Base-by-base conservation (phyloP, 495 filamentous ascomycete species). In the Lasiosphaeria ovina region DNA sequence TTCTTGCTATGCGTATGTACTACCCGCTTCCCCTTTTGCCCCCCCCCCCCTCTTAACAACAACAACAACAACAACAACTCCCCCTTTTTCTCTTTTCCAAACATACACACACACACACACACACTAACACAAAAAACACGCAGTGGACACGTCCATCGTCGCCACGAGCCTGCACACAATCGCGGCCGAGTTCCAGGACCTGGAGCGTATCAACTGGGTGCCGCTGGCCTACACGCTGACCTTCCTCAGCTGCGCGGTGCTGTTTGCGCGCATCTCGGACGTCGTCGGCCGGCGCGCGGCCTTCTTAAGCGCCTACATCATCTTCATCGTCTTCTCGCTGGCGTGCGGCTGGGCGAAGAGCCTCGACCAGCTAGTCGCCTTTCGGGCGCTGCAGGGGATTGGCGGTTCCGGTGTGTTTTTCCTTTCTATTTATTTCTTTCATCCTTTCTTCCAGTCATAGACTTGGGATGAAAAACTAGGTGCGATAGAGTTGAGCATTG, bases 241-340 rank as follows among this genome's bases (percentile, higher is more conserved):
- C 11, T 81, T 79, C 54, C 66, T 80, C 49, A 70, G 77, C 44
- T 78, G 69, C 45, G 72, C 72, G 3, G 76, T 83, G 2, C 69
- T 85, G 35, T 78, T 77, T 35, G 74, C 81, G 4, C 78, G 79
- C 35, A 58, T 83, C 8, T 81, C 78, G 50, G 83, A 86, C 61
- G 69, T 84, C 12, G 62, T 83, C 32, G 83, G 83, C 40, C 78
- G 80, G 3, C 74, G 77, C 51, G 62, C 70, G 53, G 78, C 79
- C 6, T 79, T 83, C 60, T 45, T 79, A 3, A 58, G 69, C 4
- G 78, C 78, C 31, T 78, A 78, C 51, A 35, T 78, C 32, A 68
- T 85, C 53, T 87, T 87, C 58, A 64, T 84, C 51, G 74, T 61
- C 40, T 85, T 84, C 56, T 86, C 84, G 2, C 66, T 81, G 0